Evolutionary conservation across 2,329 filamentous ascomycete genomes (phyloP).

Genomic region (Verticillium albo-atrum): DNA sequence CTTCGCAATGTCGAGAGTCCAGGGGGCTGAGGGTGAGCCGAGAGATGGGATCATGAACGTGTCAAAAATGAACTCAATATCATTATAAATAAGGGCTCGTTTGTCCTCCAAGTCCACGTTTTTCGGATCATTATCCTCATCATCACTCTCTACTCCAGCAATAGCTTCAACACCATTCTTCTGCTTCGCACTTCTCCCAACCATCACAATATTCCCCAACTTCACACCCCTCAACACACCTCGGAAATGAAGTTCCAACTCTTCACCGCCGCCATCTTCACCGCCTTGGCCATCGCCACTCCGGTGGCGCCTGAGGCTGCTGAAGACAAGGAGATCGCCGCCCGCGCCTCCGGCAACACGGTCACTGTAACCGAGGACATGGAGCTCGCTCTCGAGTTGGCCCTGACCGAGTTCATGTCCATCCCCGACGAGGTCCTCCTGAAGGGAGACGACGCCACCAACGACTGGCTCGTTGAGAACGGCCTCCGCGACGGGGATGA

Average conservation of each 20-base stretch:
- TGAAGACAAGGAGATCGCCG: not conserved
- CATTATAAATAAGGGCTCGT: not conserved
- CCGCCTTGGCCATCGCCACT: conserved; percentile 7
- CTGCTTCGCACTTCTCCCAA: too few relatives aligned
- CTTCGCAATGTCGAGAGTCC: not conserved
- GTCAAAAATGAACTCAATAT: not conserved
- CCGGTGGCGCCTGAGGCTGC: conserved; percentile 1
- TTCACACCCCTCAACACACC: not conserved
- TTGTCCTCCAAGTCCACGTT: not conserved
- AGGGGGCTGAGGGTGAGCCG: not conserved
- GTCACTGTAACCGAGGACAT: conserved; percentile 1
- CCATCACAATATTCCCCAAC: not conserved
- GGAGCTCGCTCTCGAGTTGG: conserved; percentile 3
- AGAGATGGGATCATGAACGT: not conserved
- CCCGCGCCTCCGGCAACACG: not conserved
- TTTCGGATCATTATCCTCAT: not conserved
- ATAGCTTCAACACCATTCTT: not conserved
- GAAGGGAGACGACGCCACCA: conserved; percentile 13
- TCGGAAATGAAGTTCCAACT: conserved; percentile 12
- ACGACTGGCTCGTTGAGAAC: conserved; percentile 16
- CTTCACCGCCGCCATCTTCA: conserved; percentile 6
- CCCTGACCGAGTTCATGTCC: conserved; percentile 15
- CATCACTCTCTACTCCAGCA: not conserved
- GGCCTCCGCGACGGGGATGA: conserved; percentile 11
- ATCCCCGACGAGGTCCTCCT: conserved; percentile 19